Conservation (phyloP, 2,329 filamentous ascomycete species). For the Talaromyces albobiverticillius region DNA sequence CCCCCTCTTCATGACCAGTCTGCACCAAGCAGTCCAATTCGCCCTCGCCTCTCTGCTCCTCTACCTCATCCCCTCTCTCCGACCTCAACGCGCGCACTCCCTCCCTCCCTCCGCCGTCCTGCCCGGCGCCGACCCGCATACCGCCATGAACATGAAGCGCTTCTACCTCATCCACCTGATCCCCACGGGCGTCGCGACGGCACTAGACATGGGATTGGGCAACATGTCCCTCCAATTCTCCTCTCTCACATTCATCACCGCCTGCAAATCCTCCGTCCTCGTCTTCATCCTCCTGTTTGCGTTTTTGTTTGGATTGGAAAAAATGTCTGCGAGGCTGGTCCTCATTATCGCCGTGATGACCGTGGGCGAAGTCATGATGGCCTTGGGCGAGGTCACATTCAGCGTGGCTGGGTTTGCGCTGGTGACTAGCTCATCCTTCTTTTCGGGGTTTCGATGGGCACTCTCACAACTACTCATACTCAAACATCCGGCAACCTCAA, state of each 20-base stretch:
- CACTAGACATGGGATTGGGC: conserved; percentile 90
- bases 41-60: conserved; percentile 72
- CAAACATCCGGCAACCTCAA: conserved; percentile 89
- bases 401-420: conserved; percentile 81
- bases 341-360: conserved; percentile 91
- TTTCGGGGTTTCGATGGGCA: conserved; percentile 94
- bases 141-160: conserved; percentile 62
- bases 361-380: conserved; percentile 93
- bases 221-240: conserved; percentile 97
- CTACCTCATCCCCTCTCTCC: conserved; percentile 76
- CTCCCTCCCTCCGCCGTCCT: conserved; percentile 47
- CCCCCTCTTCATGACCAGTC: conserved; percentile 88
- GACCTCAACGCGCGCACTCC: conserved; percentile 56
- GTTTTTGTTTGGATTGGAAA: conserved; percentile 88
- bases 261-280: conserved; percentile 97
- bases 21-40: conserved; percentile 97
- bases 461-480: conserved; percentile 92
- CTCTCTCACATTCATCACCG: conserved; percentile 94
- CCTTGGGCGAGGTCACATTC: conserved; percentile 89
- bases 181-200: conserved; percentile 87
- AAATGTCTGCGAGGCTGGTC: conserved; percentile 78
- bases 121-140: conserved; percentile 41
- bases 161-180: conserved; percentile 86
- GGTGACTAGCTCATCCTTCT: conserved; percentile 89
- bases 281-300: conserved; percentile 95